Conservation (phyloP, 208 protist species). For the Polymyxa betae region DNA sequence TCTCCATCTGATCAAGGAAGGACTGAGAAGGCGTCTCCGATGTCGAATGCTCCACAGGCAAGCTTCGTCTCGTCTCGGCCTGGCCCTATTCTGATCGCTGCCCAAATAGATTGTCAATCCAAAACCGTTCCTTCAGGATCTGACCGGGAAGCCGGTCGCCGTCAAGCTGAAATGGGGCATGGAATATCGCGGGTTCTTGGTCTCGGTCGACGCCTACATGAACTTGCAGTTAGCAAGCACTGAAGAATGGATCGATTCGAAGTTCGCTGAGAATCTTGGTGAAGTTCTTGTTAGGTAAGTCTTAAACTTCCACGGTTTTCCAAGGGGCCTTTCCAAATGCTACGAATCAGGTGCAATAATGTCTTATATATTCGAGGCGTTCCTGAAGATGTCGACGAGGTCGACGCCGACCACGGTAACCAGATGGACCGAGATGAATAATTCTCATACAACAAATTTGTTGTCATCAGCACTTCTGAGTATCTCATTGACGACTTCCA, state of each 20-base stretch:
- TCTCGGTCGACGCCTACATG: slow-evolving; percentile 95
- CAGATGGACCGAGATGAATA: slow-evolving; percentile 49
- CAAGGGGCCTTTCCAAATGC: neutral
- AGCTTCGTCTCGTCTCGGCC: neutral
- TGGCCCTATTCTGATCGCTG: neutral
- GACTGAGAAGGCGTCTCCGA: neutral
- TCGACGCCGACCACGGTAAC: slow-evolving; percentile 60
- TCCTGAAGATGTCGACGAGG: slow-evolving; percentile 67
- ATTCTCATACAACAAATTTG: neutral
- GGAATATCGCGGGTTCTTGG: slow-evolving; percentile 90
- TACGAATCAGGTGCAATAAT: slow-evolving; percentile 79
- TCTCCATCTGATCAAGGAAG: too few relatives aligned
- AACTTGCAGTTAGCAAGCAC: slow-evolving; percentile 84
- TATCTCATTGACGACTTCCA: neutral
- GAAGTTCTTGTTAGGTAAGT: slow-evolving; percentile 80
- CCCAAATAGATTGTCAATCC: slow-evolving; percentile 75
- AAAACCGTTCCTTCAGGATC: slow-evolving; percentile 88
- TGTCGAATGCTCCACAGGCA: neutral
- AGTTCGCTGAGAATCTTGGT: slow-evolving; percentile 81
- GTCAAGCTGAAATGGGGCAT: slow-evolving; percentile 98
- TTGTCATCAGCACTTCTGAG: neutral
- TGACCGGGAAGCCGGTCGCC: slow-evolving; percentile 89
- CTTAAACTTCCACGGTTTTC: slow-evolving; percentile 35
- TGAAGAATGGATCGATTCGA: slow-evolving; percentile 84
- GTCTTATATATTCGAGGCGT: slow-evolving; percentile 82